Percentiles rank a stretch among this genome's conserved stretches.
Conservation (phyloP, 2,329 filamentous ascomycete species). For the Fusarium continuum region DNA sequence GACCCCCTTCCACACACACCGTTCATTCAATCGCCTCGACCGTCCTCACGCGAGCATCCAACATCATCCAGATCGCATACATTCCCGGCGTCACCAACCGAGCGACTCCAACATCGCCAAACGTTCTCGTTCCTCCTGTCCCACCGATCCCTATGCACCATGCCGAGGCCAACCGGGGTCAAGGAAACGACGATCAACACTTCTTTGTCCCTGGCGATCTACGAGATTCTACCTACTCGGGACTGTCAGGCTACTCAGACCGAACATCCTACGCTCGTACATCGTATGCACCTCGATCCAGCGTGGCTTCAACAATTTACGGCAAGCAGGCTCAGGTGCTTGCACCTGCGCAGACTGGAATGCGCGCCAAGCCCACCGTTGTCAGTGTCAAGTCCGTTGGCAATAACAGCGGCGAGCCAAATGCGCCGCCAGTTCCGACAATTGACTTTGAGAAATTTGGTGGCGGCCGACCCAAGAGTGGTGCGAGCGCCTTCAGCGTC, state of each 20-base stretch:
- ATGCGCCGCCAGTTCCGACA: constrained; percentile 75
- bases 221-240: constrained; percentile 90
- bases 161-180: constrained; percentile 57
- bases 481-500: constrained; percentile 69
- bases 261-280: constrained; percentile 68
- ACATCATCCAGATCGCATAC: constrained; percentile 99
- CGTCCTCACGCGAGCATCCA: constrained; percentile 93
- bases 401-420: constrained; percentile 61
- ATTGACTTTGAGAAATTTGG: constrained; percentile 73
- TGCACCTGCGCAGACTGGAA: constrained; percentile 84
- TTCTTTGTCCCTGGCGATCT: constrained; percentile 94
- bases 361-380: constrained; percentile 88
- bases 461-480: constrained; percentile 60
- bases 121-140: constrained; percentile 86
- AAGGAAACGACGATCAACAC: constrained; percentile 77
- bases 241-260: constrained; percentile 71
- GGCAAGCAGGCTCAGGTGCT: constrained; percentile 87
- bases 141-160: constrained; percentile 83
- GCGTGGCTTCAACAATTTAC: constrained; percentile 93
- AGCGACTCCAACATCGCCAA: constrained; percentile 83
- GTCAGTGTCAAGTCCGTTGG: constrained; percentile 86
- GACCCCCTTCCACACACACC: constrained; percentile 82
- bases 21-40: constrained; percentile 93
- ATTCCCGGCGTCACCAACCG: constrained; percentile 97
- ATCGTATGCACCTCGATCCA: constrained; percentile 70